Conservation (phyloP, 306 rosid species). For the Castanea sativa region DNA sequence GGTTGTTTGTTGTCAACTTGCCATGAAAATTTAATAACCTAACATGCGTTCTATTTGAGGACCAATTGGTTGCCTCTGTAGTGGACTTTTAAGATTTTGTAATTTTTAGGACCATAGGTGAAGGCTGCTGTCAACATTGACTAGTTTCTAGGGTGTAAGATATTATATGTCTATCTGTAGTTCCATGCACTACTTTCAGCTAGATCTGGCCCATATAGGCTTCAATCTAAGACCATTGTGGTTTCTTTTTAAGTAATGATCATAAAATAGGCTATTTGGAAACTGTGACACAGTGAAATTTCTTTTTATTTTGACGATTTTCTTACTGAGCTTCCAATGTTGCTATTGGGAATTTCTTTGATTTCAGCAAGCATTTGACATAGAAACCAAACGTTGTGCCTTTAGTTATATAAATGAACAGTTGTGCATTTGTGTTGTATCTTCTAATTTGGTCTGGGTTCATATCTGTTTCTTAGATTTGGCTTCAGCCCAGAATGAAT, state of each 20-base stretch:
- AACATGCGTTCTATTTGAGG: neutral
- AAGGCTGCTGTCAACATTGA: neutral
- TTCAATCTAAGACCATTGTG: conserved; percentile 1
- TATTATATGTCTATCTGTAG: neutral
- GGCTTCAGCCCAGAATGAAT: neutral
- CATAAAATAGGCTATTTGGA: neutral
- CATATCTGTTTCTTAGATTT: neutral
- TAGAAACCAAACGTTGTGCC: neutral
- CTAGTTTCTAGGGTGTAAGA: neutral
- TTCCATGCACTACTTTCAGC: neutral
- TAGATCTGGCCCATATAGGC: neutral
- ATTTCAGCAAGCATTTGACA: neutral
- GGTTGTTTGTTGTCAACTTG: neutral
- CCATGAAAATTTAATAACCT: too few relatives aligned
- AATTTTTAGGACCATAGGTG: neutral
- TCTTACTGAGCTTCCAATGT: neutral
- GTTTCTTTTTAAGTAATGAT: neutral
- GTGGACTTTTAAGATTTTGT: conserved; percentile 3
- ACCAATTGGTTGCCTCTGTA: neutral
- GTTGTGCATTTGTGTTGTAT: neutral
- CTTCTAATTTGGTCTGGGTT: neutral
- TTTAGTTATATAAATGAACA: neutral
- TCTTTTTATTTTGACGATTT: neutral
- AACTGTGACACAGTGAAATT: neutral
- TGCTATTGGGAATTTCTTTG: neutral